These are phyloP conservation scores for Naganishia vishniacii DNA, from an alignment of 768 basidiomycete species.

Conservation along the genomic window DNA sequence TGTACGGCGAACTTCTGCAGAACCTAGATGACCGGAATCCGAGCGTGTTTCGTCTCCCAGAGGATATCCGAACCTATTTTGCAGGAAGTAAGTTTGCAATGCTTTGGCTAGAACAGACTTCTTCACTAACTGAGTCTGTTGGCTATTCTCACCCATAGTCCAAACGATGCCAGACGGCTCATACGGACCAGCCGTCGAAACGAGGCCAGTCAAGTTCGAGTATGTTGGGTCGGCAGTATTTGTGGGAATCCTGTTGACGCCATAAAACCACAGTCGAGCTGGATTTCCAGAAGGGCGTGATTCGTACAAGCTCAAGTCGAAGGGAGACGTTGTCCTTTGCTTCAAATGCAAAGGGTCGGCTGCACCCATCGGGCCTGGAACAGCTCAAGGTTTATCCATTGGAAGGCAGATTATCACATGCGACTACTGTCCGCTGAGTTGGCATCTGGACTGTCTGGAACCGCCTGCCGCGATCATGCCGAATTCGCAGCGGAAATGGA, in stretches of 20 bases:
- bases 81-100: constrained; percentile 64
- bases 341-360: constrained; percentile 79
- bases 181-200: constrained; percentile 73
- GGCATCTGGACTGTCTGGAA: constrained; percentile 94
- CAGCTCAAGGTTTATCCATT: constrained; percentile 38
- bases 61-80: constrained; percentile 74
- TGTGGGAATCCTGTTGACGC: constrained; percentile 12
- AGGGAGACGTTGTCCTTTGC: constrained; percentile 76
- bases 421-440: constrained; percentile 88
- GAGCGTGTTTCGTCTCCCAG: constrained; percentile 75
- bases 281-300: constrained; percentile 89
- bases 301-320: constrained; percentile 77
- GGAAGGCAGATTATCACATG: constrained; percentile 70
- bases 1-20: constrained; percentile 59
- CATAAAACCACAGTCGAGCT: constrained; percentile 58
- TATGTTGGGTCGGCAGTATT: constrained; percentile 39
- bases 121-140: background rate
- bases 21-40: constrained; percentile 66
- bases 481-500: constrained; percentile 85
- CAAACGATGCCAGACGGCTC: constrained; percentile 60
- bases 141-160: background rate
- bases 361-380: constrained; percentile 55
- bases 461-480: constrained; percentile 85
- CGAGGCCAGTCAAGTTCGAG: constrained; percentile 76
- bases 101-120: background rate